A percentile compares a stretch with the other conserved stretches of the same genome.
These are phyloP conservation scores for Gelatoporia subvermispora DNA, from an alignment of 768 basidiomycete species.

Conservation along the genomic window DNA sequence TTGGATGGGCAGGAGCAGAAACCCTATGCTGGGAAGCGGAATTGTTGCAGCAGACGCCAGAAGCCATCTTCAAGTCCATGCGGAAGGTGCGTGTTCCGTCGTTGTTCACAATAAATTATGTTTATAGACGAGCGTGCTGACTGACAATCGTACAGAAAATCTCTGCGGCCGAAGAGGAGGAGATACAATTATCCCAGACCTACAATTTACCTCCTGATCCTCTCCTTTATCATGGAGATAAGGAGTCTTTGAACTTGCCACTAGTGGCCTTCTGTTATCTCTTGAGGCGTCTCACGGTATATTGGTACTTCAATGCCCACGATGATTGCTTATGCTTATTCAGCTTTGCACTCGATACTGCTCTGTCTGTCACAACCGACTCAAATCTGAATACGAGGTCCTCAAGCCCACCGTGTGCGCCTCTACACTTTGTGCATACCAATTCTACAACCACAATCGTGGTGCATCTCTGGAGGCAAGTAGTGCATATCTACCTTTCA, in stretches of 20 bases:
- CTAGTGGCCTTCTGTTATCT: slow-evolving; percentile 63
- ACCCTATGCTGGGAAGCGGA: slow-evolving; percentile 42
- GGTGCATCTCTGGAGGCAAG: slow-evolving; percentile 65
- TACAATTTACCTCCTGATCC: slow-evolving; percentile 56
- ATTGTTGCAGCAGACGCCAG: slow-evolving; percentile 35
- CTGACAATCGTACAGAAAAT: slow-evolving; percentile 15
- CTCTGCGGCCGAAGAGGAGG: slow-evolving; percentile 38
- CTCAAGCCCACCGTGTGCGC: slow-evolving; percentile 75
- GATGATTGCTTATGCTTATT: neutral
- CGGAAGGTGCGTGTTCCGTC: slow-evolving; percentile 25
- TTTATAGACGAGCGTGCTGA: neutral
- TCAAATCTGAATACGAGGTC: slow-evolving; percentile 47
- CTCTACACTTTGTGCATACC: slow-evolving; percentile 60
- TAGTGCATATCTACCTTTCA: neutral
- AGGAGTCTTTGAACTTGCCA: slow-evolving; percentile 49
- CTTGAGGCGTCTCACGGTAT: slow-evolving; percentile 55
- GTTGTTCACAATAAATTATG: neutral
- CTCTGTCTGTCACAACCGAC: slow-evolving; percentile 66
- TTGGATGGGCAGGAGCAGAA: slow-evolving; percentile 73
- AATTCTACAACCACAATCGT: slow-evolving; percentile 60
- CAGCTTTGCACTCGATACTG: slow-evolving; percentile 68
- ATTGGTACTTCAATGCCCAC: slow-evolving; percentile 9
- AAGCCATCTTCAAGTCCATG: slow-evolving; percentile 32
- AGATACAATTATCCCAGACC: slow-evolving; percentile 32
- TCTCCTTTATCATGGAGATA: slow-evolving; percentile 28